Percentiles rank a stretch among this genome's conserved stretches.
These are phyloP conservation scores for Corynespora cassiicola DNA, from an alignment of 2,329 filamentous ascomycete genomes.

Conservation along the genomic window DNA sequence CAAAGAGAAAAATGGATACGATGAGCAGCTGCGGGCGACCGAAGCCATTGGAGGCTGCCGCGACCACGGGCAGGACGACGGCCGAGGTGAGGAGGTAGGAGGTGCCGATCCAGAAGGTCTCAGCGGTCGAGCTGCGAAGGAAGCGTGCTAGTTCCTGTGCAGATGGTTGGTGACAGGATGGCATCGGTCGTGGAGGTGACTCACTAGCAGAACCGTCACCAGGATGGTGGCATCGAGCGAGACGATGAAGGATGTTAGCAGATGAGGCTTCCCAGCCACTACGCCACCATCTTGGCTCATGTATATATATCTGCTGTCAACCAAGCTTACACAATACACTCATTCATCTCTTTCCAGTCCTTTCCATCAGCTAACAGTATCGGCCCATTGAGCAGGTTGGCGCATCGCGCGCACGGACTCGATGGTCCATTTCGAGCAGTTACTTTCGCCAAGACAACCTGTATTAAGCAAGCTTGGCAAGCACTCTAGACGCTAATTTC, in stretches of 20 bases:
- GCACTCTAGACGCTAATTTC: too few species aligned
- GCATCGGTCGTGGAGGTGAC: constrained; percentile 1
- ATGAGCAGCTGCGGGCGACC: constrained; percentile 54
- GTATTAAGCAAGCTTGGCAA: too few species aligned
- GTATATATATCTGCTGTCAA: too few species aligned
- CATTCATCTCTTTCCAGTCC: too few species aligned
- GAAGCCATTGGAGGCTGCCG: constrained; percentile 51
- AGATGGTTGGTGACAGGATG: background rate
- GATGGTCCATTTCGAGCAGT: too few species aligned
- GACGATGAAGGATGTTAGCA: constrained; percentile 37
- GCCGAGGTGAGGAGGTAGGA: constrained; percentile 71
- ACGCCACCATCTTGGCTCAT: too few species aligned
- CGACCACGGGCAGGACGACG: constrained; percentile 57
- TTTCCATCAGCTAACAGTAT: too few species aligned
- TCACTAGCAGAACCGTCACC: constrained; percentile 34
- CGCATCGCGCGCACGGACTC: too few species aligned
- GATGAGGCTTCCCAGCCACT: too few species aligned
- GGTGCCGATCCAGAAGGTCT: constrained; percentile 74
- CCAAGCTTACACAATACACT: too few species aligned
- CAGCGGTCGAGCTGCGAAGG: constrained; percentile 28
- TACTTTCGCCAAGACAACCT: too few species aligned
- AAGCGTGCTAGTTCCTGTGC: constrained; percentile 28
- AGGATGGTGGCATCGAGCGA: constrained; percentile 38
- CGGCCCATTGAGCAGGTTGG: too few species aligned
- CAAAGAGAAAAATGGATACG: constrained; percentile 53